These are phyloP conservation scores for Echeveria elegans DNA, from an alignment of 164 flowering plant genomes.

Conservation along the genomic window DNA sequence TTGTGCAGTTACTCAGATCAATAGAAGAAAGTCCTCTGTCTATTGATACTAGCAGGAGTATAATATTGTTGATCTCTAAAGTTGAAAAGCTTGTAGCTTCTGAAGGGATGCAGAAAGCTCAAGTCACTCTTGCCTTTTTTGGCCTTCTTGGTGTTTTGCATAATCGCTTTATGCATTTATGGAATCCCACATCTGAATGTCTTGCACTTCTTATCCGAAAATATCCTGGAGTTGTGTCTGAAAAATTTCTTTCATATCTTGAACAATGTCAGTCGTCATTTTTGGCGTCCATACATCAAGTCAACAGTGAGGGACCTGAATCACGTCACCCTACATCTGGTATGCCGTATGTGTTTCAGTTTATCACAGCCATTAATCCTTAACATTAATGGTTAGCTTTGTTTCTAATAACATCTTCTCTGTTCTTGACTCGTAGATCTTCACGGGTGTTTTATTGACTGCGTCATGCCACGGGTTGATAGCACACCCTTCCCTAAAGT, in stretches of 20 bases:
- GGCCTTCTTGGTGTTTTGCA: slow-evolving; percentile 75
- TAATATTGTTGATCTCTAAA: slow-evolving; percentile 42
- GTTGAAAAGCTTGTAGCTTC: slow-evolving; percentile 54
- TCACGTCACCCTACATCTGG: slow-evolving; percentile 24
- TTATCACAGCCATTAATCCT: neutral
- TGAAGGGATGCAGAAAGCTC: slow-evolving; percentile 42
- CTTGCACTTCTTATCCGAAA: slow-evolving; percentile 44
- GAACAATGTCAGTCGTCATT: slow-evolving; percentile 35
- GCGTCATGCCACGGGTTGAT: slow-evolving; percentile 32
- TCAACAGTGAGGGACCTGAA: slow-evolving; percentile 15
- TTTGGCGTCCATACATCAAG: slow-evolving; percentile 21
- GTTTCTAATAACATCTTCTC: neutral
- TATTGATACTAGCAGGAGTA: slow-evolving; percentile 58
- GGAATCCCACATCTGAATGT: slow-evolving; percentile 68
- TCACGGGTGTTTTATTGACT: slow-evolving; percentile 32
- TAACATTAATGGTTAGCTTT: neutral
- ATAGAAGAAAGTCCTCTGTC: slow-evolving; percentile 69
- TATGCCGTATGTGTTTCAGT: slow-evolving; percentile 17
- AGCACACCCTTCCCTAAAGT: slow-evolving; percentile 47
- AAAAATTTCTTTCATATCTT: slow-evolving; percentile 39
- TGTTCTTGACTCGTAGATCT: slow-evolving; percentile 32
- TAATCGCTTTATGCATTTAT: slow-evolving; percentile 62
- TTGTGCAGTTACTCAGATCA: slow-evolving; percentile 48
- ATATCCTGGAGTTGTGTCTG: slow-evolving; percentile 42
- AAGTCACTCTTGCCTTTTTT: slow-evolving; percentile 44